Percentiles rank a stretch among this genome's conserved stretches.
Conservation (phyloP, 352 stramenopile genomes). For the Globisporangium parvum region DNA sequence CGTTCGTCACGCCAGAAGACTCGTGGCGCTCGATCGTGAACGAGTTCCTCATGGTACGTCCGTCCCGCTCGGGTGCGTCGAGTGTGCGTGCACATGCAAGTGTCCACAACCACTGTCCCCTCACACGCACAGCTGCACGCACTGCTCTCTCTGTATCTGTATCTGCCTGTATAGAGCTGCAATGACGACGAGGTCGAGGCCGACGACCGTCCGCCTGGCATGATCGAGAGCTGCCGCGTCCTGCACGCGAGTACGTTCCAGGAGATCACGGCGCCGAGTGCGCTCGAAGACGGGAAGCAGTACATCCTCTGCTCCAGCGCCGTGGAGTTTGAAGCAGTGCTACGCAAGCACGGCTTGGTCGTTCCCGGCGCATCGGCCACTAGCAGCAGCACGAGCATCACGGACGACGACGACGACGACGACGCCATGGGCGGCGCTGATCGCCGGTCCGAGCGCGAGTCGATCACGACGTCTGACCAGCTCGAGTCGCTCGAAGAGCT, state of each 20-base stretch:
- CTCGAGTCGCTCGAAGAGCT: conserved; percentile 74
- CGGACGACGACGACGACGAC: conserved; percentile 12
- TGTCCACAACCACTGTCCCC: no score
- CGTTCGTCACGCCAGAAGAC: conserved; percentile 53
- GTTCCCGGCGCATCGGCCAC: conserved; percentile 16
- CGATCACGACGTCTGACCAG: conserved; percentile 52
- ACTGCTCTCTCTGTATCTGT: no score
- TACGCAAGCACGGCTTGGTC: conserved; percentile 43
- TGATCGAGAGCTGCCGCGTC: conserved; percentile 51
- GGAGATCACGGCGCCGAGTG: conserved; percentile 23
- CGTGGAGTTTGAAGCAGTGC: conserved; percentile 25
- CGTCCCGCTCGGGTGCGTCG: no score
- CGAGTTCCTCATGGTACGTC: conserved; percentile 70
- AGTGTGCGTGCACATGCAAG: no score
- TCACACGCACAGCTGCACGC: no score
- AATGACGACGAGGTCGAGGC: conserved; percentile 73
- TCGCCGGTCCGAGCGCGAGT: conserved; percentile 20
- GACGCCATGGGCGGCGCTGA: conserved; percentile 15
- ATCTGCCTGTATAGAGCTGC: conserved; percentile 42
- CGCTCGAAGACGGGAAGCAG: conserved; percentile 66
- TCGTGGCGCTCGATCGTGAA: conserved; percentile 63
- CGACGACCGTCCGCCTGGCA: conserved; percentile 40
- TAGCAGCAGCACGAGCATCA: no score
- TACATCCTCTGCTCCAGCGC: conserved; percentile 56
- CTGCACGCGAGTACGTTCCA: conserved; percentile 47